A percentile compares a stretch with the other conserved stretches of the same genome.
phyloP scores from a whole-genome alignment of 768 basidiomycete genomes.

The Hygrocybe coccinea region DNA sequence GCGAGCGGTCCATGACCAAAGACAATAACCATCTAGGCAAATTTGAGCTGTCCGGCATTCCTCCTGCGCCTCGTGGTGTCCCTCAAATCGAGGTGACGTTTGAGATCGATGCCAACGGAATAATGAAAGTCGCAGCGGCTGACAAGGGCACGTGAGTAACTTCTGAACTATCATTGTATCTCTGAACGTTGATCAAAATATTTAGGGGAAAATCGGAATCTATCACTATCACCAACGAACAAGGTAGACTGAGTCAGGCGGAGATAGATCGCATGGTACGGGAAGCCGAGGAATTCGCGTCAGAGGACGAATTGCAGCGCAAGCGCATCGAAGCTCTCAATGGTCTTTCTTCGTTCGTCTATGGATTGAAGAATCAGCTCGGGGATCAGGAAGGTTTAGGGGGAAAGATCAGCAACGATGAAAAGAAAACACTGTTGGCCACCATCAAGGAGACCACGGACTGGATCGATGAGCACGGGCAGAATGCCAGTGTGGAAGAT shows the following conservation, averaged over 20 bases:
- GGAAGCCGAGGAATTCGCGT: slow-evolving; percentile 87
- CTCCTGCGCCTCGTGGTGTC: slow-evolving; percentile 92
- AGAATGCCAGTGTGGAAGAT: slow-evolving; percentile 74
- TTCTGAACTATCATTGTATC: background rate
- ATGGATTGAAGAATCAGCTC: slow-evolving; percentile 82
- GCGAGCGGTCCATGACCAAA: slow-evolving; percentile 95
- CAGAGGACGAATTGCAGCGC: slow-evolving; percentile 72
- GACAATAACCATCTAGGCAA: slow-evolving; percentile 98
- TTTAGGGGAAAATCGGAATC: slow-evolving; percentile 75
- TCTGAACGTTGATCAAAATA: no score
- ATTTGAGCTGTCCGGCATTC: slow-evolving; percentile 89
- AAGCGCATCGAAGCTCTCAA: slow-evolving; percentile 86
- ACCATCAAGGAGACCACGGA: slow-evolving; percentile 84
- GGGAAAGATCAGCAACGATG: slow-evolving; percentile 75
- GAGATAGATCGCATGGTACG: slow-evolving; percentile 95
- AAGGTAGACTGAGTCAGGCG: slow-evolving; percentile 82
- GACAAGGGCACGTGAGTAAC: slow-evolving; percentile 86
- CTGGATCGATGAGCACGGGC: slow-evolving; percentile 86
- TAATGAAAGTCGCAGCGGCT: slow-evolving; percentile 87
- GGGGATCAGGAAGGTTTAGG: slow-evolving; percentile 86
- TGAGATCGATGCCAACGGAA: slow-evolving; percentile 92
- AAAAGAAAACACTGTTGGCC: slow-evolving; percentile 77
- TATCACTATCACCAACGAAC: slow-evolving; percentile 94
- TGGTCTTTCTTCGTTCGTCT: slow-evolving; percentile 74
- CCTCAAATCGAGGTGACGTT: slow-evolving; percentile 98